phyloP scores from a whole-genome alignment of 2,329 filamentous ascomycete genomes.

The Macrophomina pseudophaseolina region DNA sequence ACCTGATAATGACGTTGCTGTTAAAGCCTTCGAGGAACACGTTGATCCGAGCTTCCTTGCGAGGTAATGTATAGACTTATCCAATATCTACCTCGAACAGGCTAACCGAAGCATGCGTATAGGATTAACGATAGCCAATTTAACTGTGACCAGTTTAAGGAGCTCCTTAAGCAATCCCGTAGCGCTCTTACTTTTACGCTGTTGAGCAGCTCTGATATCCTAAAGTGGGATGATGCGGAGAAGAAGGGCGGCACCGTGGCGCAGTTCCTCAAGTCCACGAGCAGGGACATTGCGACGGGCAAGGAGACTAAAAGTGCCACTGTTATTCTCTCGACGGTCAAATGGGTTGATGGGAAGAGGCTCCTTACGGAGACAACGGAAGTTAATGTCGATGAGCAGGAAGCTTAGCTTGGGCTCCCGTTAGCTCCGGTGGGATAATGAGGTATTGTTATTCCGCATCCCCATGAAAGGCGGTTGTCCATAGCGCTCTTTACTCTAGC shows the following conservation, averaged over 20 bases:
- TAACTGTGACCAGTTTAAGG: constrained; percentile 27
- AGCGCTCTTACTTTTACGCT: neutral
- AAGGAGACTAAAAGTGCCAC: constrained; percentile 21
- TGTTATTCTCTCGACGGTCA: constrained; percentile 26
- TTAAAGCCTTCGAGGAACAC: constrained; percentile 14
- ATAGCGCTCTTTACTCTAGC: too few species aligned
- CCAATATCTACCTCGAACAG: too few species aligned
- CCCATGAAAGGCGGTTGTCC: too few species aligned
- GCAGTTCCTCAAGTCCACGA: constrained; percentile 7
- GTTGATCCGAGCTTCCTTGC: constrained; percentile 22
- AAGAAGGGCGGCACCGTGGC: constrained; percentile 24
- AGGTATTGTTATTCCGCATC: too few species aligned
- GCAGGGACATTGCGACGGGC: constrained; percentile 26
- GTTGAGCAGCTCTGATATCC: too few species aligned
- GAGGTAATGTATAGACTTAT: neutral
- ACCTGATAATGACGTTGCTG: neutral
- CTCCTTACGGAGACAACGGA: constrained; percentile 26
- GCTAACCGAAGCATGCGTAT: neutral
- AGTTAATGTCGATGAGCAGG: neutral
- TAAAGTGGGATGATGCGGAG: constrained; percentile 27
- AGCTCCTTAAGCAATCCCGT: neutral
- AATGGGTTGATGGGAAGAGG: constrained; percentile 27
- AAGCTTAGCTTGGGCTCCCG: too few species aligned
- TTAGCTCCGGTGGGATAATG: too few species aligned
- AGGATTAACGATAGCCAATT: constrained; percentile 27